Percentiles rank a stretch among this genome's conserved stretches.
phyloP scores from a whole-genome alignment of 176 grass and related monocot species.

The Typha latifolia region DNA sequence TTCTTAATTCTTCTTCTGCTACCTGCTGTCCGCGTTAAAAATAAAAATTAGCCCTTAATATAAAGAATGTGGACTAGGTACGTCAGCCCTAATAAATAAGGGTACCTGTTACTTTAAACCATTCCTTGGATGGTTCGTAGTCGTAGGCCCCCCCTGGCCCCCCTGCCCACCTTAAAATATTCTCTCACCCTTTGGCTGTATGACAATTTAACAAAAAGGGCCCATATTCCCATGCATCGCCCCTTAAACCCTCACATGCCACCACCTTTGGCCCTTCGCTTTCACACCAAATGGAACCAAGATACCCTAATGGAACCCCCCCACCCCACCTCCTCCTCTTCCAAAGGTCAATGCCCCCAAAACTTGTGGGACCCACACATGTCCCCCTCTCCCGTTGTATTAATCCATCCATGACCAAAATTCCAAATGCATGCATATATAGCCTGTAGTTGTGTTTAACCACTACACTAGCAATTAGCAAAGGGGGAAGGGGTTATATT shows the following conservation, averaged over 20 bases:
- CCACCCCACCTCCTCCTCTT: background rate
- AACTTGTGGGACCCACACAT: background rate
- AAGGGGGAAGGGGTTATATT: background rate
- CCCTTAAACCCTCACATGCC: background rate
- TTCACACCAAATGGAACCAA: background rate
- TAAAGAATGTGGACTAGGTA: too few relatives aligned
- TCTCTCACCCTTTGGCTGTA: background rate
- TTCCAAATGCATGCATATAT: background rate
- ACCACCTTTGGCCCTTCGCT: background rate
- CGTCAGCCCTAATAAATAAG: slow-evolving; percentile 15
- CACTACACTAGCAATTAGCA: too few relatives aligned
- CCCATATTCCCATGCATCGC: slow-evolving; percentile 1
- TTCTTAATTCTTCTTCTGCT: too few relatives aligned
- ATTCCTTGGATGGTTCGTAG: background rate
- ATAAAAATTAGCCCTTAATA: too few relatives aligned
- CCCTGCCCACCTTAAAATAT: background rate
- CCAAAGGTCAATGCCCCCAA: background rate
- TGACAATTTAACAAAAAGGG: background rate
- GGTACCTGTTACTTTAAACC: slow-evolving; percentile 6
- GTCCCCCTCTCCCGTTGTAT: background rate
- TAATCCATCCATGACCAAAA: background rate
- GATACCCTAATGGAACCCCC: background rate
- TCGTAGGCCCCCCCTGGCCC: background rate
- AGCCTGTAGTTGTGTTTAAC: background rate
- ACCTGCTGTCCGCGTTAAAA: too few relatives aligned